Evolutionary conservation across 2,329 filamentous ascomycete species (phyloP).

Genomic region (Fusarium foetens): DNA sequence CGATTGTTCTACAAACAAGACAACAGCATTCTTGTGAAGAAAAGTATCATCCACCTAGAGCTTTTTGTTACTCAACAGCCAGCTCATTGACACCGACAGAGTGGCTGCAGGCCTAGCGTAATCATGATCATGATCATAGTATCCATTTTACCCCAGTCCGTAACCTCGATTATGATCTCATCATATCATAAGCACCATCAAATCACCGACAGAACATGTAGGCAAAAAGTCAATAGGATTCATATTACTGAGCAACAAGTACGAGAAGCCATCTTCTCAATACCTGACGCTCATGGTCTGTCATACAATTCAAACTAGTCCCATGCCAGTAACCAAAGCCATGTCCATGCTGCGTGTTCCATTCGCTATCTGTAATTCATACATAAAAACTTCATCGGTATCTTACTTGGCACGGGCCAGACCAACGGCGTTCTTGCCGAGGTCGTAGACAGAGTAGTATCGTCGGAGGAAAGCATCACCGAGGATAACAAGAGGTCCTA

Average conservation of each 20-base stretch:
- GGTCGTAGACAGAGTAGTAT: constrained; percentile 97
- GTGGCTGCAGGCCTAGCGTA: constrained; percentile 34
- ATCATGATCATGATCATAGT: constrained; percentile 15
- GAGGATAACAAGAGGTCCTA: constrained; percentile 92
- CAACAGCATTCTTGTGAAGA: neutral
- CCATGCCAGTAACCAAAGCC: constrained; percentile 30
- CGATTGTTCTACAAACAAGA: neutral
- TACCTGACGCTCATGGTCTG: constrained; percentile 10
- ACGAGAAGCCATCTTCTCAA: constrained; percentile 20
- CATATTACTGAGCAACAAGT: constrained; percentile 40
- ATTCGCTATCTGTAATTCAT: constrained; percentile 36
- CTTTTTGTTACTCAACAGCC: neutral
- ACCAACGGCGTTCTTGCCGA: constrained; percentile 88
- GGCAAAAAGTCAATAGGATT: constrained; percentile 24
- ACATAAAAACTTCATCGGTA: constrained; percentile 12
- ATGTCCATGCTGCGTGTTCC: constrained; percentile 32
- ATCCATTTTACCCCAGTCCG: neutral
- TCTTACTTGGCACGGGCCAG: constrained; percentile 81
- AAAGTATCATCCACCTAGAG: neutral
- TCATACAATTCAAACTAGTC: constrained; percentile 33
- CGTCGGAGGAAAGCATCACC: constrained; percentile 87
- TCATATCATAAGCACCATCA: neutral
- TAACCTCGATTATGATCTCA: constrained; percentile 5
- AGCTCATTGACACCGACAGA: neutral
- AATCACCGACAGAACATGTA: neutral